These are phyloP conservation scores for Gossypium trilobum DNA, from an alignment of 441 rosid species.

Conservation along the genomic window DNA sequence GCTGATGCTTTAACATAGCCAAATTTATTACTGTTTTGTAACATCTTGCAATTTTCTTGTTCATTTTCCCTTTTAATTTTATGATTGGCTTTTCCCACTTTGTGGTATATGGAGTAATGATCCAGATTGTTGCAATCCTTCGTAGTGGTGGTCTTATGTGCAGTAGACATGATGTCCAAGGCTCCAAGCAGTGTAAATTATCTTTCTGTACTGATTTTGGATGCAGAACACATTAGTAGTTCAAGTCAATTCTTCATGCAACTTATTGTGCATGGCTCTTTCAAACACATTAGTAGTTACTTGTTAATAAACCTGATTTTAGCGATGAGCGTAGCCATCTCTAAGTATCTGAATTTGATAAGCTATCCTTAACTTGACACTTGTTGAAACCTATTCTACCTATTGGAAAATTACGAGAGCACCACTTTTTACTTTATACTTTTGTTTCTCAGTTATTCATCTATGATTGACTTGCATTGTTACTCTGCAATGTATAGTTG, in stretches of 20 bases:
- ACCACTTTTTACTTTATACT: neutral
- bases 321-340: neutral
- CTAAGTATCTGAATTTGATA: neutral
- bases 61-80: neutral
- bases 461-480: neutral
- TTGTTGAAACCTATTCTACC: neutral
- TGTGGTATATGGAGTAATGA: neutral
- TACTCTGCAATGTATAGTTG: neutral
- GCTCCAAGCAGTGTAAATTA: neutral
- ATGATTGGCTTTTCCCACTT: neutral
- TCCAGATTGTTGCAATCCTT: neutral
- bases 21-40: neutral
- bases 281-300: neutral
- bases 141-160: neutral
- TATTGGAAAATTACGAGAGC: neutral
- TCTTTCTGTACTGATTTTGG: neutral
- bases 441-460: neutral
- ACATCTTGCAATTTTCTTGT: neutral
- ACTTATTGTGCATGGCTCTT: neutral
- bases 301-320: neutral
- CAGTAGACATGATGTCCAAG: neutral
- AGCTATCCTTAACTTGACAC: neutral
- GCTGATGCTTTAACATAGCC: constrained; percentile 1
- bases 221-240: neutral
- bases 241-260: neutral